Conservation (phyloP, 305 asterid species). For the Fraxinus sp. region DNA sequence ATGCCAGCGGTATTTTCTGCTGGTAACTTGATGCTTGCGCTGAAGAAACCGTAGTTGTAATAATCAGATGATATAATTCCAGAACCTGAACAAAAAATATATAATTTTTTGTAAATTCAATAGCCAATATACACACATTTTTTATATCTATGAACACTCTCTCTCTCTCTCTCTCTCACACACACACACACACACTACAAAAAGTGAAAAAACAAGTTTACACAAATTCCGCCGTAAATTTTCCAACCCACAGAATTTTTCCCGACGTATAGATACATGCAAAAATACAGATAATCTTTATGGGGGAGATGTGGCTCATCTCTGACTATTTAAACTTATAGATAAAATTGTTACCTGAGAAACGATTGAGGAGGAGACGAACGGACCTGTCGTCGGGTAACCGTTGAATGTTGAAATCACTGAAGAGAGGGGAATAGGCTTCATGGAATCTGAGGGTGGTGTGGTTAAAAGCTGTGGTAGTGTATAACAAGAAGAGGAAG, state of each 20-base stretch:
- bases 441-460: slow-evolving; percentile 48
- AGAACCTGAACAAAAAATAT: slow-evolving; percentile 52
- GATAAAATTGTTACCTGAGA: slow-evolving; percentile 46
- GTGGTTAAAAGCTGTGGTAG: slow-evolving; percentile 40
- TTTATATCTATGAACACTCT: too few species aligned
- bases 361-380: slow-evolving; percentile 68
- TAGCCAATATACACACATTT: not conserved
- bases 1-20: slow-evolving; percentile 76
- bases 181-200: not conserved
- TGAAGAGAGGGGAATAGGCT: slow-evolving; percentile 67
- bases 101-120: not conserved
- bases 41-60: slow-evolving; percentile 87
- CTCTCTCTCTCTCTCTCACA: not conserved
- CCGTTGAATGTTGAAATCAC: slow-evolving; percentile 70
- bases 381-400: slow-evolving; percentile 55
- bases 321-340: not conserved
- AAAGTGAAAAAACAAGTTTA: not conserved
- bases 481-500: slow-evolving; percentile 18
- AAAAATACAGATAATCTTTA: not conserved
- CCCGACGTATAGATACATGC: not conserved
- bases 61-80: slow-evolving; percentile 85
- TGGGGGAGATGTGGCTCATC: not conserved
- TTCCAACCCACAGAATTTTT: not conserved
- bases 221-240: not conserved
- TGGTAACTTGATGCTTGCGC: slow-evolving; percentile 86